A percentile compares a stretch with the other conserved stretches of the same genome.
Evolutionary conservation across 83 land plant genomes (phyloP).

Genomic region (Picea engelmannii): DNA sequence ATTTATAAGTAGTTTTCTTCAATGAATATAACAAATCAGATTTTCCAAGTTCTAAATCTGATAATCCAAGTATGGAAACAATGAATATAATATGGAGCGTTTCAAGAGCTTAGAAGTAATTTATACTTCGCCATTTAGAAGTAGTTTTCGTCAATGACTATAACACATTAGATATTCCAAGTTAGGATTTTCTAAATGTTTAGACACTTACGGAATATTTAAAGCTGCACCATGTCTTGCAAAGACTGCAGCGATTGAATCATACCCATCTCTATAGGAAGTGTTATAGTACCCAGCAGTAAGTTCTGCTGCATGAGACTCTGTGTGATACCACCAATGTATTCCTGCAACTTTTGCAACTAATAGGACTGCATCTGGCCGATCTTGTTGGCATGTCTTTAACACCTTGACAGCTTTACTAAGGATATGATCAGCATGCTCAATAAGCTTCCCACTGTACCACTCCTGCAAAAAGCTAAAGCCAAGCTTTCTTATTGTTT

Average conservation of each 20-base stretch:
- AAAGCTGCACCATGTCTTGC: constrained; percentile 42
- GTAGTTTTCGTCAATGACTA: background rate
- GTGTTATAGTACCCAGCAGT: constrained; percentile 47
- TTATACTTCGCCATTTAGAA: constrained; percentile 8
- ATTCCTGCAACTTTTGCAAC: constrained; percentile 41
- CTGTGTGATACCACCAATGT: constrained; percentile 42
- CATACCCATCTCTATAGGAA: constrained; percentile 45
- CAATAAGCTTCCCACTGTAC: constrained; percentile 36
- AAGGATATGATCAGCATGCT: constrained; percentile 43
- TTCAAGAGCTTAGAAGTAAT: background rate
- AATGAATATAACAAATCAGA: background rate
- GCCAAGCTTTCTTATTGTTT: constrained; percentile 14
- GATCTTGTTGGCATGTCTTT: constrained; percentile 18
- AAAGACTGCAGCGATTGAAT: constrained; percentile 34
- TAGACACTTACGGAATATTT: constrained; percentile 27
- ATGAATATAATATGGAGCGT: background rate
- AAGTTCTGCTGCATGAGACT: constrained; percentile 43
- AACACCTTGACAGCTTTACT: constrained; percentile 26
- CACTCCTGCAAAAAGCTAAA: constrained; percentile 33
- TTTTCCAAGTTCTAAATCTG: no score
- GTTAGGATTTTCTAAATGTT: background rate
- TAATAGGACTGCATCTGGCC: constrained; percentile 16
- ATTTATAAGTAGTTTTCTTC: background rate
- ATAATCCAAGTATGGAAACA: background rate
- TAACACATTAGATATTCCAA: background rate